Evolutionary conservation across 2,329 filamentous ascomycete genomes (phyloP).

Genomic region (Diplocarpon rosae): DNA sequence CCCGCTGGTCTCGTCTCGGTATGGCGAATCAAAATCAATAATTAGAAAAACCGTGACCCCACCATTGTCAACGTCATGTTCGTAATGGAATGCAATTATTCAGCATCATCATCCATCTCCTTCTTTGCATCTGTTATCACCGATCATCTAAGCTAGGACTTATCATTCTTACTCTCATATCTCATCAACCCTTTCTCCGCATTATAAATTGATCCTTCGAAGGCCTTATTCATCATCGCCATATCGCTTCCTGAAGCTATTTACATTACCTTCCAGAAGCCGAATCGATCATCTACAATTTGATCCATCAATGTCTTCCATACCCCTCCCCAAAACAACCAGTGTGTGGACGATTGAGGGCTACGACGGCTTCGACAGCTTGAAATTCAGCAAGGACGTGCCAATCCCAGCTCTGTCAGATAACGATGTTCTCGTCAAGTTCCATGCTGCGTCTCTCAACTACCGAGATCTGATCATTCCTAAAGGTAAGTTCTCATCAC

Average conservation of each 20-base stretch:
- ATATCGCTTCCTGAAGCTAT: neutral
- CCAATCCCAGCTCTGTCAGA: slow-evolving; percentile 33
- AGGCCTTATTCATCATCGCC: neutral
- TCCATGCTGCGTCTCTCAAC: slow-evolving; percentile 31
- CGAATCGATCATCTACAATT: neutral
- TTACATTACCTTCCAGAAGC: neutral
- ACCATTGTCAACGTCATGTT: slow-evolving; percentile 1
- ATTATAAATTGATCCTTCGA: too few relatives aligned
- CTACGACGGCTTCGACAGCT: slow-evolving; percentile 36
- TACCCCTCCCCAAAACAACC: slow-evolving; percentile 21
- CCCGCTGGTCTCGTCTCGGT: too few relatives aligned
- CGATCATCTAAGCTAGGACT: neutral
- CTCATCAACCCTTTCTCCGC: neutral
- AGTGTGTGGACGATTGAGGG: slow-evolving; percentile 39
- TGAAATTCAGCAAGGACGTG: slow-evolving; percentile 33
- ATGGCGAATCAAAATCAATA: too few relatives aligned
- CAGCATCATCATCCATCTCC: neutral
- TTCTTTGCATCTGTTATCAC: neutral
- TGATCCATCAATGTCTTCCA: slow-evolving; percentile 5
- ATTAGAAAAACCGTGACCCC: too few relatives aligned
- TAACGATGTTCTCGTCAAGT: slow-evolving; percentile 44
- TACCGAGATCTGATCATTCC: slow-evolving; percentile 31
- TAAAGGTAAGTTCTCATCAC: slow-evolving; percentile 19
- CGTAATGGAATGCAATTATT: neutral
- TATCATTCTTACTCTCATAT: neutral